Conservation (phyloP, 2,329 filamentous ascomycete genomes). For the Trichothecium roseum region DNA sequence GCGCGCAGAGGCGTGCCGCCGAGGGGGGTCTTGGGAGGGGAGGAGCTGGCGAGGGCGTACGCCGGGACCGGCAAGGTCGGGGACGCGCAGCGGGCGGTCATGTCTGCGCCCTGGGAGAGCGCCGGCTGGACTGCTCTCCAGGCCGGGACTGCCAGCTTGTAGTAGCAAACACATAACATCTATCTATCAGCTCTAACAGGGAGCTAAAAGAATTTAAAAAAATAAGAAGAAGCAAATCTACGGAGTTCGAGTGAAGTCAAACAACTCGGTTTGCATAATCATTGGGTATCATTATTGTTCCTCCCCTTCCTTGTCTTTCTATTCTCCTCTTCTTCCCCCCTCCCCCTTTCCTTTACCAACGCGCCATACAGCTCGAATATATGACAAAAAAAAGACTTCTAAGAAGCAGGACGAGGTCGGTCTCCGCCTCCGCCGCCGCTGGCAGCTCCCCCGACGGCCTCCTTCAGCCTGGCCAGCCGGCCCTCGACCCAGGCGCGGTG, state of each 20-base stretch:
- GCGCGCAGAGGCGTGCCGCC: constrained; percentile 67
- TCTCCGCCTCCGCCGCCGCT: too few species aligned
- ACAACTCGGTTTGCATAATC: neutral
- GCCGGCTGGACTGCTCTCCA: constrained; percentile 54
- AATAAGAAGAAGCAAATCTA: too few species aligned
- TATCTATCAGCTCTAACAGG: too few species aligned
- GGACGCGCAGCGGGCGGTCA: constrained; percentile 67
- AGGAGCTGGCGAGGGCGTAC: constrained; percentile 63
- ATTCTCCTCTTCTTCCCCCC: too few species aligned
- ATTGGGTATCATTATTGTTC: neutral
- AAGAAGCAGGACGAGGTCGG: too few species aligned
- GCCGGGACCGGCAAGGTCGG: constrained; percentile 59
- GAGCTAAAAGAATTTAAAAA: too few species aligned
- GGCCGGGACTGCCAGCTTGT: constrained; percentile 13
- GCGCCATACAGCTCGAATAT: too few species aligned
- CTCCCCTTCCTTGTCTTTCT: too few species aligned
- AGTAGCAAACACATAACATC: neutral
- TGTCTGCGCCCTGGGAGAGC: constrained; percentile 70
- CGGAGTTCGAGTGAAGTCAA: too few species aligned
- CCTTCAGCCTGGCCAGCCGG: constrained; percentile 58
- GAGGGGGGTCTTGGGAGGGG: constrained; percentile 53
- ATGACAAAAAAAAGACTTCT: too few species aligned
- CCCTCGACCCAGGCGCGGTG: constrained; percentile 69
- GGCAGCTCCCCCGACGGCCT: too few species aligned
- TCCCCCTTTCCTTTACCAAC: constrained; percentile 1